Conservation (phyloP, 2,329 filamentous ascomycete species). For the Fusarium ramigenum region DNA sequence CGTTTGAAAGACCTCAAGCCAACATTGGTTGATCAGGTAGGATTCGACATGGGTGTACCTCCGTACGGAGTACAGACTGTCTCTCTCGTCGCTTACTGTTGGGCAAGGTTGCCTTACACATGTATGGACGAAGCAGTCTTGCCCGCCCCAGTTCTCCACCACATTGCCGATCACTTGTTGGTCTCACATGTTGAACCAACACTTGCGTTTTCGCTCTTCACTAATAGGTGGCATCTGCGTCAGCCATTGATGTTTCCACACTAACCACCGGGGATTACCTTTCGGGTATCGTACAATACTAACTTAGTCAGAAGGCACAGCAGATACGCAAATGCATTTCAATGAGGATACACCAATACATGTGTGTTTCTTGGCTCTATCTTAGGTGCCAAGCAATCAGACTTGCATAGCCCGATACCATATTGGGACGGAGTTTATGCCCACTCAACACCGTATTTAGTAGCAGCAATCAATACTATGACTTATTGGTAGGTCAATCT, state of each 20-base stretch:
- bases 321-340: conserved; percentile 5
- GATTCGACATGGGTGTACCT: conserved; percentile 9
- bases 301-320: background rate
- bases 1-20: conserved; percentile 30
- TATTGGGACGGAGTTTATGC: background rate
- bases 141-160: conserved; percentile 11
- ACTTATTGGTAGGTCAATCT: background rate
- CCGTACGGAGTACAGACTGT: background rate
- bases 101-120: conserved; percentile 10
- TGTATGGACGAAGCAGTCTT: conserved; percentile 10
- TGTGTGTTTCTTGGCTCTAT: conserved; percentile 3
- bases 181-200: conserved; percentile 17
- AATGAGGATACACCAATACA: background rate
- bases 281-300: conserved; percentile 10
- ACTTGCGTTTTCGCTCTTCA: background rate
- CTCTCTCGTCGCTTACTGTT: conserved; percentile 10
- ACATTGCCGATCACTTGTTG: conserved; percentile 8
- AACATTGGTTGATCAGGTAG: conserved; percentile 9
- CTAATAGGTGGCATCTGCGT: background rate
- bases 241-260: background rate
- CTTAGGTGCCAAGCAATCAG: conserved; percentile 12
- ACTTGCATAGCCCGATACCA: background rate
- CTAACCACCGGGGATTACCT: background rate
- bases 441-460: background rate
- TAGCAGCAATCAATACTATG: background rate